phyloP scores from a whole-genome alignment of 2,329 filamentous ascomycete species.

The Fusarium nisikadoi region DNA sequence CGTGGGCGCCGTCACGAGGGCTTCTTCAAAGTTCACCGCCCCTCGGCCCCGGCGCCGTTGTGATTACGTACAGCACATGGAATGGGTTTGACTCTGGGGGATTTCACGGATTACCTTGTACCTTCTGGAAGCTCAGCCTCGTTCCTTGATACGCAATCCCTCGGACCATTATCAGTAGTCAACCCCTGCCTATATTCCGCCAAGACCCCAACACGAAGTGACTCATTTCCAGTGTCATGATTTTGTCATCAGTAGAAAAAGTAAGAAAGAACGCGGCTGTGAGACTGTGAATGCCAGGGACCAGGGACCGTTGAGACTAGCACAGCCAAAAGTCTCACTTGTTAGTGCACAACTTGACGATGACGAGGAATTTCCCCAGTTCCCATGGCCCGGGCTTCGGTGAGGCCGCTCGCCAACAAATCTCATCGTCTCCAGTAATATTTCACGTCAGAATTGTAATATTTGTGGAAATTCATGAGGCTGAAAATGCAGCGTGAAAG shows the following conservation, averaged over 20 bases:
- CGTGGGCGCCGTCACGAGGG: slow-evolving; percentile 12
- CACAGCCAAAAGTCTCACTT: slow-evolving; percentile 11
- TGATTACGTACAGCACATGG: background rate
- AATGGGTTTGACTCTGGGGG: background rate
- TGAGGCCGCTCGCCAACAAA: slow-evolving; percentile 16
- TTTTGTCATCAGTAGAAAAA: slow-evolving; percentile 18
- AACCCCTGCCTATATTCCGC: background rate
- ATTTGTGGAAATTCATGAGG: slow-evolving; percentile 23
- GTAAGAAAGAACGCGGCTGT: background rate
- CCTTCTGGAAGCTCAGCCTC: slow-evolving; percentile 29
- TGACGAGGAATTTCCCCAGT: slow-evolving; percentile 5
- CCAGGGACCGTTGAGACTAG: slow-evolving; percentile 24
- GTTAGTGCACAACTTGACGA: slow-evolving; percentile 5
- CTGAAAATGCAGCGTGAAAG: slow-evolving; percentile 9
- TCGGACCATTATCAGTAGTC: background rate
- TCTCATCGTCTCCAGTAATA: background rate
- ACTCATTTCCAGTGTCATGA: slow-evolving; percentile 26
- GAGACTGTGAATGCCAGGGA: slow-evolving; percentile 10
- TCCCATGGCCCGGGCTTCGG: slow-evolving; percentile 9
- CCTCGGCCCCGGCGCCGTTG: background rate
- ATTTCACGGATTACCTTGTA: background rate
- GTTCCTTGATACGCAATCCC: slow-evolving; percentile 6
- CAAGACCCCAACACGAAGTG: slow-evolving; percentile 24
- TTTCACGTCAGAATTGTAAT: background rate
- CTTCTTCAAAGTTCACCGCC: background rate